phyloP scores from a whole-genome alignment of 805 yeast species.

The Kodamaea jinghongensis region DNA sequence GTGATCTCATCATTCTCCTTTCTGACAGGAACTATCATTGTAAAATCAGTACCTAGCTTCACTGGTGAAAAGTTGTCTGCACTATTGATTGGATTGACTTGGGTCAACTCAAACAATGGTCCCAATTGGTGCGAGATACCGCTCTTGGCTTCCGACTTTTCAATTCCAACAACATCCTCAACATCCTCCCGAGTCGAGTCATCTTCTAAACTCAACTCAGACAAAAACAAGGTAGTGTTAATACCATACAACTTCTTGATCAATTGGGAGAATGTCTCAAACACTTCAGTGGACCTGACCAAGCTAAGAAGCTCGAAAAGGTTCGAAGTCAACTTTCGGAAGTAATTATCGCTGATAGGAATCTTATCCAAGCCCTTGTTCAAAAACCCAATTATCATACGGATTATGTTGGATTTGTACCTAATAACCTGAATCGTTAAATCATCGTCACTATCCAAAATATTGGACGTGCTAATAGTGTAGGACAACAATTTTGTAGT shows the following conservation, averaged over 20 bases:
- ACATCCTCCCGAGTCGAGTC: slow-evolving; percentile 29
- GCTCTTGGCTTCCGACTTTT: slow-evolving; percentile 16
- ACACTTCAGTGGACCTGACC: slow-evolving; percentile 29
- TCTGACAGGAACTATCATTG: slow-evolving; percentile 26
- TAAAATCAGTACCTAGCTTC: slow-evolving; percentile 31
- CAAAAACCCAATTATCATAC: slow-evolving; percentile 27
- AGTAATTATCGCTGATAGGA: slow-evolving; percentile 34
- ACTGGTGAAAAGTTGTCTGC: slow-evolving; percentile 25
- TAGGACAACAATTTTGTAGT: slow-evolving; percentile 26
- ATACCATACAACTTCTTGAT: slow-evolving; percentile 28
- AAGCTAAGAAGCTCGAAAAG: slow-evolving; percentile 33
- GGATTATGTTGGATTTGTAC: slow-evolving; percentile 27
- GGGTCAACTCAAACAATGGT: slow-evolving; percentile 29
- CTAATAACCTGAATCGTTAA: slow-evolving; percentile 38
- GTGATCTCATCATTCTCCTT: slow-evolving; percentile 10
- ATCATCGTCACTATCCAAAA: slow-evolving; percentile 27
- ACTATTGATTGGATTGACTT: slow-evolving; percentile 2
- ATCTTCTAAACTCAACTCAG: slow-evolving; percentile 24
- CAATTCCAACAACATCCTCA: slow-evolving; percentile 32
- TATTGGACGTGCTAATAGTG: slow-evolving; percentile 30
- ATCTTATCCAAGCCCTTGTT: slow-evolving; percentile 24
- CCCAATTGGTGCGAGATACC: slow-evolving; percentile 13
- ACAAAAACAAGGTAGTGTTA: slow-evolving; percentile 25
- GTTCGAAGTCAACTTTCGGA: slow-evolving; percentile 21
- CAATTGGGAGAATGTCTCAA: slow-evolving; percentile 21